These are phyloP conservation scores for Pichia manshurica DNA, from an alignment of 805 yeast species.

Conservation along the genomic window DNA sequence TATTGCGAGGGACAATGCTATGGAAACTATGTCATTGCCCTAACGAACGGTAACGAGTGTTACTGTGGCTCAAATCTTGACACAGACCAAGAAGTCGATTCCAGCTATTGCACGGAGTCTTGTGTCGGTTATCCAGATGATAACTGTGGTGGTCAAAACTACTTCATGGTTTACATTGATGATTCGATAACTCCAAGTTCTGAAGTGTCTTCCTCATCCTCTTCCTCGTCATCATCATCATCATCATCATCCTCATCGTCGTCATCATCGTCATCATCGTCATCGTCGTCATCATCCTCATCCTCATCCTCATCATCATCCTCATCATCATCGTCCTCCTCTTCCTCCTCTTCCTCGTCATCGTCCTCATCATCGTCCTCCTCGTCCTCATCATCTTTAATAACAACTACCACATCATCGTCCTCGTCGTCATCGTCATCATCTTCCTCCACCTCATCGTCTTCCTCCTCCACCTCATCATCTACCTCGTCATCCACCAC, in stretches of 20 bases:
- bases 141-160: slow-evolving; percentile 53
- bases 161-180: slow-evolving; percentile 43
- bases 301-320: slow-evolving; percentile 13
- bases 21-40: slow-evolving; percentile 36
- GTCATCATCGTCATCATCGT: background rate
- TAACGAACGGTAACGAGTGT: slow-evolving; percentile 49
- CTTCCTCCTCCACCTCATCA: slow-evolving; percentile 14
- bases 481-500: slow-evolving; percentile 16
- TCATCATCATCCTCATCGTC: slow-evolving; percentile 16
- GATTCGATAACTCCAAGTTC: slow-evolving; percentile 8
- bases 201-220: slow-evolving; percentile 14
- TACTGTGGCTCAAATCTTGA: slow-evolving; percentile 56
- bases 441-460: slow-evolving; percentile 16
- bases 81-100: slow-evolving; percentile 19
- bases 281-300: slow-evolving; percentile 12
- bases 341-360: slow-evolving; percentile 14
- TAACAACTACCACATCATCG: slow-evolving; percentile 11
- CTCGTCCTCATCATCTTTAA: slow-evolving; percentile 6
- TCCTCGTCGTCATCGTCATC: slow-evolving; percentile 12
- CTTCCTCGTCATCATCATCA: slow-evolving; percentile 4
- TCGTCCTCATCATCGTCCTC: slow-evolving; percentile 9
- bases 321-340: slow-evolving; percentile 11
- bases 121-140: slow-evolving; percentile 63
- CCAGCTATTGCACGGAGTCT: slow-evolving; percentile 36
- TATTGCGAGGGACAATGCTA: slow-evolving; percentile 53